Conservation (phyloP, 306 rosid genomes). For the Vigna trinervia region DNA sequence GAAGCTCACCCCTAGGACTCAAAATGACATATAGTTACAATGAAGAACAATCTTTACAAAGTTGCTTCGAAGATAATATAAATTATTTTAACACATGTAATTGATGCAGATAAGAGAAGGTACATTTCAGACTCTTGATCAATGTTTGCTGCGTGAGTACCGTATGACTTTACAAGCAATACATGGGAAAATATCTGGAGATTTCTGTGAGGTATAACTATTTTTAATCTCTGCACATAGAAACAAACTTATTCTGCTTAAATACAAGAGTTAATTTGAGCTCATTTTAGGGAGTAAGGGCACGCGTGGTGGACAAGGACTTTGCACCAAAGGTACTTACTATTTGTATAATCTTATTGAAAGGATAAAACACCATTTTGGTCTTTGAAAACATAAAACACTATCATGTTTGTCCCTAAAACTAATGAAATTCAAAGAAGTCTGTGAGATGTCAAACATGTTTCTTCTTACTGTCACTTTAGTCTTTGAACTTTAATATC, state of each 20-base stretch:
- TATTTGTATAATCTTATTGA: background rate
- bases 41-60: no score
- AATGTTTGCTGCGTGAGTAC: conserved; percentile 86
- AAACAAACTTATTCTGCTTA: conserved; percentile 5
- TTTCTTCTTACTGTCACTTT: no score
- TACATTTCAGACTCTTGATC: conserved; percentile 84
- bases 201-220: conserved; percentile 79
- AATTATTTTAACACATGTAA: background rate
- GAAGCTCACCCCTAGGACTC: no score
- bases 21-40: no score
- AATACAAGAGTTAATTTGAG: conserved; percentile 38
- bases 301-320: conserved; percentile 86
- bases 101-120: conserved; percentile 79
- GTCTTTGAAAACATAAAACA: no score
- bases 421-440: no score
- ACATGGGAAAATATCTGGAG: conserved; percentile 65
- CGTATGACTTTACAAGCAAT: conserved; percentile 76
- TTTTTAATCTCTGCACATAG: background rate
- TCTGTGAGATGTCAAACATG: no score
- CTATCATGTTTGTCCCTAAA: no score
- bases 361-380: no score
- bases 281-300: conserved; percentile 78
- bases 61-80: no score
- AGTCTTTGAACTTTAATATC: no score
- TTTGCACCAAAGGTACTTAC: conserved; percentile 75